Evolutionary conservation across 2,329 filamentous ascomycete genomes (phyloP).

Genomic region (Diaporthe sp.): DNA sequence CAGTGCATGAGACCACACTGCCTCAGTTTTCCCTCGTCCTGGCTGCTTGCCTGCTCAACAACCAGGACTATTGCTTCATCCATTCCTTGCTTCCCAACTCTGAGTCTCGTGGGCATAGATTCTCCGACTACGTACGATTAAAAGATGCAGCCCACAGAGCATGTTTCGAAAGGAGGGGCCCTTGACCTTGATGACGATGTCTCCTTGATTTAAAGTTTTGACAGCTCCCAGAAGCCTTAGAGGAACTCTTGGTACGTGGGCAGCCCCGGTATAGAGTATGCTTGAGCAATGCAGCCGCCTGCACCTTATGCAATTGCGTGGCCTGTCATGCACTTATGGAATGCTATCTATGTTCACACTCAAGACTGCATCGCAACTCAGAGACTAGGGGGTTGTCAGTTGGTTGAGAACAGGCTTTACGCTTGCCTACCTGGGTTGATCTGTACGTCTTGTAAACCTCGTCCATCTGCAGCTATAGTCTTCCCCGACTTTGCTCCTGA

Average conservation of each 20-base stretch:
- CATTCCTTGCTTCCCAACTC: neutral
- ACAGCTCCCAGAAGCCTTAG: neutral
- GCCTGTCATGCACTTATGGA: constrained; percentile 7
- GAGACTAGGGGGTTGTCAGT: neutral
- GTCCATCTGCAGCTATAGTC: no score
- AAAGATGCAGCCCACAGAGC: neutral
- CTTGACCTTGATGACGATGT: constrained; percentile 4
- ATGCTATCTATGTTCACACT: neutral
- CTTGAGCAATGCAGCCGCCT: constrained; percentile 1
- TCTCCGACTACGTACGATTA: neutral
- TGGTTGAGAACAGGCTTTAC: no score
- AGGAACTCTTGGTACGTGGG: neutral
- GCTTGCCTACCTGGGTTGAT: no score
- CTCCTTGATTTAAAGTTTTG: neutral
- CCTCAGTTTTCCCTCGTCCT: neutral
- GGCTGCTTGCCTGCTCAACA: neutral
- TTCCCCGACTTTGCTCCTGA: no score
- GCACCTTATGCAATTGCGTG: neutral
- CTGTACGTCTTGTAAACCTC: no score
- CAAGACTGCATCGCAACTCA: neutral
- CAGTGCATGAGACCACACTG: neutral
- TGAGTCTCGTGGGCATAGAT: neutral
- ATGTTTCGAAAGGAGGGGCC: constrained; percentile 7
- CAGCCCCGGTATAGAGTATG: neutral
- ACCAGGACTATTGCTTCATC: neutral